These are phyloP conservation scores for Calvatia gigantea DNA, from an alignment of 768 basidiomycete genomes.

Conservation along the genomic window DNA sequence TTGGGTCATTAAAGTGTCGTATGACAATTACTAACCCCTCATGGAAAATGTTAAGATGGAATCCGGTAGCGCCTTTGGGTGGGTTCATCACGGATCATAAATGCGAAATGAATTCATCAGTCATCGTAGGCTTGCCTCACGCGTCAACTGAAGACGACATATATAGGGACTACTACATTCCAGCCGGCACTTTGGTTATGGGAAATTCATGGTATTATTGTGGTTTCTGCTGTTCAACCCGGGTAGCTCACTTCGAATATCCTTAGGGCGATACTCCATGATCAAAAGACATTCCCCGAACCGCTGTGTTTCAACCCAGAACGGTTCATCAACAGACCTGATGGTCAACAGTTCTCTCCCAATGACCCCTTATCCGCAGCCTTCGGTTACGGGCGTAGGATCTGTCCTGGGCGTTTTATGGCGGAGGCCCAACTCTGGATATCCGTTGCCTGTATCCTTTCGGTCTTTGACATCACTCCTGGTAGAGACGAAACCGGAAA, in stretches of 20 bases:
- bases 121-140: constrained; percentile 29
- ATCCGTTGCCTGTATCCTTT: constrained; percentile 39
- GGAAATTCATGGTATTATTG: constrained; percentile 37
- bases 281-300: constrained; percentile 41
- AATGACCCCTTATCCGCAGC: constrained; percentile 31
- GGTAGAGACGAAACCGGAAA: constrained; percentile 32
- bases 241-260: not conserved
- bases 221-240: not conserved
- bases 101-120: not conserved
- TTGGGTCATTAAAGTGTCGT: not conserved
- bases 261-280: constrained; percentile 47
- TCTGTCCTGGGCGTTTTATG: constrained; percentile 46
- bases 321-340: constrained; percentile 33
- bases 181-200: constrained; percentile 40
- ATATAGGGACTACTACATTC: constrained; percentile 40
- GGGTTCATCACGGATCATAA: not conserved
- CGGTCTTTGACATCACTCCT: constrained; percentile 36
- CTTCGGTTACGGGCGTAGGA: constrained; percentile 41
- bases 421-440: constrained; percentile 45
- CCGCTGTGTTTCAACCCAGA: constrained; percentile 48
- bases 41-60: constrained; percentile 20
- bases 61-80: constrained; percentile 30
- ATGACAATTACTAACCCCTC: not conserved
- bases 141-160: constrained; percentile 37
- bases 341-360: constrained; percentile 27